These are phyloP conservation scores for Chlamydomonas sphaeroides DNA, from an alignment of 139 green algal species.

Conservation along the genomic window DNA sequence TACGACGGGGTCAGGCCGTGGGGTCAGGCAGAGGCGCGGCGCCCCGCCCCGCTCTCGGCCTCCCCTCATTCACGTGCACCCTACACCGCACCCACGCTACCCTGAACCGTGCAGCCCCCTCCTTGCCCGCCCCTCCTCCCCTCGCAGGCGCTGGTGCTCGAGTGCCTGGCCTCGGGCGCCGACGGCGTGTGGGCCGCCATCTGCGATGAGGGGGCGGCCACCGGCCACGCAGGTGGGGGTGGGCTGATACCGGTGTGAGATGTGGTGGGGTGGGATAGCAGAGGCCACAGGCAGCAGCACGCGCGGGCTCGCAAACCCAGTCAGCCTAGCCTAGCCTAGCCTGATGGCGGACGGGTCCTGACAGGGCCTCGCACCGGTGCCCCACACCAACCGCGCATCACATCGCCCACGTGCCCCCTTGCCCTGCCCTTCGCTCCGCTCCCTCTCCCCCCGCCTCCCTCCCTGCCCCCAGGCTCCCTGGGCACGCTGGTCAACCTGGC, in stretches of 20 bases:
- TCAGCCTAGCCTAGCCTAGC: no score
- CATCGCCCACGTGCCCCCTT: not conserved
- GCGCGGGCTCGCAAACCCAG: no score
- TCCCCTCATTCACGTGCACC: no score
- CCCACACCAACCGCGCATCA: no score
- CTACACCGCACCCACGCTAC: no score
- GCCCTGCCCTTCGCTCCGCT: not conserved
- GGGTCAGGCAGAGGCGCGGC: no score
- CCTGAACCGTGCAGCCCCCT: not conserved
- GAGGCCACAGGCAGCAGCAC: no score
- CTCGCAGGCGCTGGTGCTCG: not conserved
- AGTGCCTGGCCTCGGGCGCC: not conserved
- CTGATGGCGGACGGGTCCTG: no score
- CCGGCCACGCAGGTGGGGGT: not conserved
- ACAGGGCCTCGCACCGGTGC: no score
- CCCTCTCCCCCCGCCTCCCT: not conserved
- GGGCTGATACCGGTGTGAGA: not conserved
- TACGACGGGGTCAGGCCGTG: no score
- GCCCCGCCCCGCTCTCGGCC: no score
- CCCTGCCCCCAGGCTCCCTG: not conserved
- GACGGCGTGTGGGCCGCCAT: constrained; percentile 15
- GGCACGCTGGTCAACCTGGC: constrained; percentile 18
- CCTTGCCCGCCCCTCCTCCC: no score
- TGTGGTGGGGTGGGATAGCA: not conserved
- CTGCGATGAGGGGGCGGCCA: constrained; percentile 22